Evolutionary conservation across 352 stramenopile species (phyloP), one percentile per base, ranked within the genome.

Genomic region (Globisporangium nagaii): DNA sequence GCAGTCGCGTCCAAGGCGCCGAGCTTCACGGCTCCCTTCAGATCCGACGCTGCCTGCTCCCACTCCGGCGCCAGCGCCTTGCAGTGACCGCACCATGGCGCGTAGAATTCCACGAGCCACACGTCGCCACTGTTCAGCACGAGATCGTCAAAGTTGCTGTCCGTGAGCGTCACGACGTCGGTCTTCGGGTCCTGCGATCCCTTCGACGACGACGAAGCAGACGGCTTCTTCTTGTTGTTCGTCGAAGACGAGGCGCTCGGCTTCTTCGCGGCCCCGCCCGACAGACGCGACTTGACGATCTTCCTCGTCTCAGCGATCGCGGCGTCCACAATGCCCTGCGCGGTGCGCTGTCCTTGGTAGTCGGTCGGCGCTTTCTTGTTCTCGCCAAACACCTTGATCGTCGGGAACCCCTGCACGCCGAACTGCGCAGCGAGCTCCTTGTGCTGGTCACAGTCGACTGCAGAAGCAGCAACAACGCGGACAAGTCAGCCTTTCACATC

Each of bases 101-200:
- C 90, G 36, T 97, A 97, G 61, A 97, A 97, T 67, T 96, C 83
- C 13, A 97, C 84, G 15, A 97, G 72, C 84, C 84, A 95, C 2
- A 97, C 85, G 44, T 97, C 87, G 42, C 74, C 81, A 30, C 80
- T 89, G 69, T 98, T 92, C 22, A 97, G 67, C 44, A 97, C 93
- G 44, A 91, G 74, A 31, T 93, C 79, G 52, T 93, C 77, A 66
- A 98, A 98, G 58, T 80, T 92, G 67, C 88, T 90, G 56, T 96
- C 94, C 31, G 86, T 93, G 25, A 98, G 62, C 27, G 87, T 88
- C 53, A 96, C 78, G 9, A 98, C 93, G 32, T 81, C 72, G 52
- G 70, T 86, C 40, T 74, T 81, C 1, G 64, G 56, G 42, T 83
- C 54, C 42, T 80, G 53, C 4, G 64, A 64, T 6, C 57, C 53